Evolutionary conservation across 352 stramenopile genomes (phyloP), one percentile per base, ranked within the genome.

Genomic region (Pythium rhizo-oryzae): DNA sequence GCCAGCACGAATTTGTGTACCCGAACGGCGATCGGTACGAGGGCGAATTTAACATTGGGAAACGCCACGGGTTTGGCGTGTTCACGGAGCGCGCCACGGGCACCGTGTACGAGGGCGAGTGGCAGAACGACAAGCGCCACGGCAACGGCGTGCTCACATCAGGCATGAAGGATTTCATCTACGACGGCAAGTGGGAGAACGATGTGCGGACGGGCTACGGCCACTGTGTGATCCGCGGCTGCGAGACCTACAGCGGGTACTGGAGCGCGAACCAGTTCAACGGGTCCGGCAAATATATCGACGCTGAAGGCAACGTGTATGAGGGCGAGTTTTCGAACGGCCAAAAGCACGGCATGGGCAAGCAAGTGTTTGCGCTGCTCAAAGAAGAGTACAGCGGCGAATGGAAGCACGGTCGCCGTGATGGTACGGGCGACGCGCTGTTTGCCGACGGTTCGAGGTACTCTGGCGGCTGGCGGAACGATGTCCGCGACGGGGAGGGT

Each of bases 191-290:
- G 15, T 95, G 87, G 87, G 70, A 78, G 2, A 61, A 78, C 15
- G 81, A 91, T 25, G 55, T 81, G n/a, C 84, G 87, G 6, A 74
- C 58, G 25, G 87, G 87, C 2, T 87, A 89, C 37, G 87, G 87
- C 21, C 81, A 91, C 61, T 95, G 87, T 43, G 81, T 92, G 52
- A 90, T 95, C 49, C 81, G 85, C 15, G 80, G 79, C 15, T 84
- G 82, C 23, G 85, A 93, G 69, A 90, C 82, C 13, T 93, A 92
- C 62, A 92, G 76, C 24, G 89, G 89, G 0, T 49, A 89, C 25
- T 97, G 89, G 89, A 63, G 68, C 7, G 62, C 63, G 11, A 93
- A 93, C 57, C 76, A 87, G 43, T 97, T 95, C 44, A 81, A 97
- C 50, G 89, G 89, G 9, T 71, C 61, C 6, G 89, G 89, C 21